Conservation (phyloP, 164 flowering plant species). For the grape (Vitis vinifera) region DNA sequence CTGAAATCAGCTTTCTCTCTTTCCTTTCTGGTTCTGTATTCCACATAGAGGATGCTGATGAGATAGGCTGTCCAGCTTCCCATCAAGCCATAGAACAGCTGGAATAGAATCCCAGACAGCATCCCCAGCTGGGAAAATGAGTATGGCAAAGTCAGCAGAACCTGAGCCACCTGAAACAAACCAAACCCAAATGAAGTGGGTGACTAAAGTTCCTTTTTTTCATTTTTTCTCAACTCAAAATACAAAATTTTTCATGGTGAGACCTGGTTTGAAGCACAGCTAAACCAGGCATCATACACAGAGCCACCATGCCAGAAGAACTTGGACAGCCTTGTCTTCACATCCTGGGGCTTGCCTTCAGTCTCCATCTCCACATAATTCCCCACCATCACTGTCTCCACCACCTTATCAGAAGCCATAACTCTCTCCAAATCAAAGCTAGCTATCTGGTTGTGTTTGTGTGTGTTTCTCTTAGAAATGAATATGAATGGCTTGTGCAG, state of each 20-base stretch:
- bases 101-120: slow-evolving; percentile 77
- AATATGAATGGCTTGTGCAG: neutral
- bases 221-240: neutral
- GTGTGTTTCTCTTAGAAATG: slow-evolving; percentile 3
- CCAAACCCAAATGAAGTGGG: neutral
- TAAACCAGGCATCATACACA: slow-evolving; percentile 97
- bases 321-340: slow-evolving; percentile 54
- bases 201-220: neutral
- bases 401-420: slow-evolving; percentile 67
- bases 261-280: slow-evolving; percentile 98
- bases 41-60: slow-evolving; percentile 80
- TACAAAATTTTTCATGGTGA: neutral
- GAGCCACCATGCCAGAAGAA: slow-evolving; percentile 99
- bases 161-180: slow-evolving; percentile 86
- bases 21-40: slow-evolving; percentile 84
- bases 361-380: slow-evolving; percentile 94
- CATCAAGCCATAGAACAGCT: slow-evolving; percentile 81
- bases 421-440: neutral
- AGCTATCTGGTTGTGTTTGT: neutral
- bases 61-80: slow-evolving; percentile 95
- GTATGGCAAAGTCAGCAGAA: slow-evolving; percentile 82
- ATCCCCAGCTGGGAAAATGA: slow-evolving; percentile 95
- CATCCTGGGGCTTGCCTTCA: slow-evolving; percentile 53
- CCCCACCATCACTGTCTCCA: slow-evolving; percentile 80
- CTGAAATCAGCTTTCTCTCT: slow-evolving; percentile 83